Conservation (phyloP, 306 rosid species). For the Citrullus mucosospermus region DNA sequence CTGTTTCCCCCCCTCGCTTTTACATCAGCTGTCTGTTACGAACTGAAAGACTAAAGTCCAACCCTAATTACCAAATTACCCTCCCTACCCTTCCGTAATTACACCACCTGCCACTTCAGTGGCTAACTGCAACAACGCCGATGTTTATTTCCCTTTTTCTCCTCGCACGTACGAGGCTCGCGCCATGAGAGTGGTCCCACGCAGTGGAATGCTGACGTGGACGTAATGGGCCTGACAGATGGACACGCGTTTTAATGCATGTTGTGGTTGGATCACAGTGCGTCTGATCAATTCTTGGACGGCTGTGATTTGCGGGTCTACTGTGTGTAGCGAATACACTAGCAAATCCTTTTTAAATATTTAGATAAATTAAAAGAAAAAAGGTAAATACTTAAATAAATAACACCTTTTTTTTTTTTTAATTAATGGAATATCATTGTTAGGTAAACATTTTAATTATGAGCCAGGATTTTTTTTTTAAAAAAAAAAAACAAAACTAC, state of each 20-base stretch:
- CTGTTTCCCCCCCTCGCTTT: constrained; percentile 21
- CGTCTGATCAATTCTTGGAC: not conserved
- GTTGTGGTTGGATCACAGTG: not conserved
- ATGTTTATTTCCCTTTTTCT: not conserved
- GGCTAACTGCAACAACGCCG: constrained; percentile 14
- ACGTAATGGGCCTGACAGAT: not conserved
- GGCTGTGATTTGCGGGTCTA: not conserved
- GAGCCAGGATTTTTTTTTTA: too few species aligned
- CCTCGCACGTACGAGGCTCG: not conserved
- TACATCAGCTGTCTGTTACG: constrained; percentile 45
- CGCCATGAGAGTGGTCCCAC: constrained; percentile 6
- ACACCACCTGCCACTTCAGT: constrained; percentile 23
- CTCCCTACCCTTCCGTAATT: not conserved
- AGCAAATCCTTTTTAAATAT: not conserved
- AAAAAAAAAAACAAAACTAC: too few species aligned
- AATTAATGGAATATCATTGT: too few species aligned
- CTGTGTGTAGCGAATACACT: not conserved
- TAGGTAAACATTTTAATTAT: too few species aligned
- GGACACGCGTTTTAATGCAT: constrained; percentile 6
- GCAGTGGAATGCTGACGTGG: constrained; percentile 6
- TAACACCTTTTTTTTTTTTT: too few species aligned
- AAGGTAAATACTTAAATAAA: too few species aligned
- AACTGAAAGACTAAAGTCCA: constrained; percentile 25
- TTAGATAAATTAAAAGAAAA: too few species aligned
- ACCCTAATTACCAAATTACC: constrained; percentile 16